Conservation (phyloP, 2,329 filamentous ascomycete species). For the Fusarium bulbicola region DNA sequence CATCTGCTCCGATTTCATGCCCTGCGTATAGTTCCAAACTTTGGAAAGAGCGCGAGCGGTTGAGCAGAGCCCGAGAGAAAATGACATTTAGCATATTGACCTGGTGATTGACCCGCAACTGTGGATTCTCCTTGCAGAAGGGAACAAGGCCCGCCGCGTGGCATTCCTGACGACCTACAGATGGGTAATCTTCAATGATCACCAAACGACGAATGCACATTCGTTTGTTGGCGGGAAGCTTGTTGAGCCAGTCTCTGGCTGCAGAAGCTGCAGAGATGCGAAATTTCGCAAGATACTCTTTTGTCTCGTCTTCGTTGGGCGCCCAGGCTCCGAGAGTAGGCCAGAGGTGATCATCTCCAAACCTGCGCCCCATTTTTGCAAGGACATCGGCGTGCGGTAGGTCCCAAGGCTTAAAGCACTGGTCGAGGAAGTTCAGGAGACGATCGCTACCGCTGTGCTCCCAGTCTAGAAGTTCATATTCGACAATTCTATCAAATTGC, state of each 20-base stretch:
- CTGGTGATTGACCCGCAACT: neutral
- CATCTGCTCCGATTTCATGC: neutral
- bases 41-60: no score
- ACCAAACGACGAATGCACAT: neutral
- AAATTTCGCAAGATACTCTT: neutral
- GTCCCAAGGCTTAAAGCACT: neutral
- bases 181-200: neutral
- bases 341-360: neutral
- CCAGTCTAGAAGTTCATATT: neutral
- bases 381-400: neutral
- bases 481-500: rapidly evolving
- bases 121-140: slow-evolving; percentile 1
- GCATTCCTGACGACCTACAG: neutral
- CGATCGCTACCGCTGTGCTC: neutral
- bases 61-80: neutral
- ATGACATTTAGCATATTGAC: neutral
- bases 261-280: neutral
- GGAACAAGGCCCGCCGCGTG: slow-evolving; percentile 4
- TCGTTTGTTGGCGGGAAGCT: neutral
- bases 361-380: neutral
- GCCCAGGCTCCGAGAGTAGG: rapidly evolving
- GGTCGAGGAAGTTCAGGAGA: rapidly evolving
- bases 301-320: rapidly evolving
- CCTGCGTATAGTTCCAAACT: rapidly evolving
- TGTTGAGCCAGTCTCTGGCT: neutral